phyloP scores from a whole-genome alignment of 2,329 filamentous ascomycete genomes.

The Aureobasidium pullulans region DNA sequence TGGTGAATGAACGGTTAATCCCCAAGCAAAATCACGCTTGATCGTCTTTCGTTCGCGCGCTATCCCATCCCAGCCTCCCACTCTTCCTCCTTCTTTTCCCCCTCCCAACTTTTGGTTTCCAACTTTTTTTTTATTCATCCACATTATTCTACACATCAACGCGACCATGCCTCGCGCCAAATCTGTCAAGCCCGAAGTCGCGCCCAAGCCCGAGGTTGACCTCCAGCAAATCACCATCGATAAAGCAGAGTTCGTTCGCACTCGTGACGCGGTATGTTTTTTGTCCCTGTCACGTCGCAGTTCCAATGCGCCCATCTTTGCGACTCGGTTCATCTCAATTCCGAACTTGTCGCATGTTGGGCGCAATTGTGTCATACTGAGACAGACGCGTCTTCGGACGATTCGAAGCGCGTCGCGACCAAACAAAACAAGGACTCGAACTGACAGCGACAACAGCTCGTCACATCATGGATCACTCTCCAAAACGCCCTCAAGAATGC shows the following conservation, averaged over 20 bases:
- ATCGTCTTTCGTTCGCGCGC: background rate
- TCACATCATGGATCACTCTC: conserved; percentile 70
- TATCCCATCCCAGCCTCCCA: background rate
- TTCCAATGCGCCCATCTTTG: conserved; percentile 14
- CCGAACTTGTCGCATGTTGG: conserved; percentile 7
- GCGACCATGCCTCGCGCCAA: conserved; percentile 13
- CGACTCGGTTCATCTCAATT: conserved; percentile 14
- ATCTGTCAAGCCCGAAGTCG: conserved; percentile 10
- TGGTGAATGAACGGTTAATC: conserved; percentile 5
- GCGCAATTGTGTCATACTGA: conserved; percentile 3
- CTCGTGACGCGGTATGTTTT: conserved; percentile 70
- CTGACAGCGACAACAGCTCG: conserved; percentile 53
- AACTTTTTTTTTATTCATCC: background rate
- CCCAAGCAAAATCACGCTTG: conserved; percentile 7
- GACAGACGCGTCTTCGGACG: conserved; percentile 12
- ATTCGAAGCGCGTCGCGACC: conserved; percentile 16
- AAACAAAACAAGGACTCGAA: conserved; percentile 4
- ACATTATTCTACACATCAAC: background rate
- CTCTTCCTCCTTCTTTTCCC: background rate
- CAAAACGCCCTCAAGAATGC: conserved; percentile 73
- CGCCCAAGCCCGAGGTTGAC: conserved; percentile 2
- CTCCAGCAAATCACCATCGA: conserved; percentile 17
- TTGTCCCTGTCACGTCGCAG: conserved; percentile 1
- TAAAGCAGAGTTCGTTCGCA: conserved; percentile 65
- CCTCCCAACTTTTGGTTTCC: background rate